These are phyloP conservation scores for Mesembryanthemum crystallinum DNA, from an alignment of 148 eudicot species.

Conservation along the genomic window DNA sequence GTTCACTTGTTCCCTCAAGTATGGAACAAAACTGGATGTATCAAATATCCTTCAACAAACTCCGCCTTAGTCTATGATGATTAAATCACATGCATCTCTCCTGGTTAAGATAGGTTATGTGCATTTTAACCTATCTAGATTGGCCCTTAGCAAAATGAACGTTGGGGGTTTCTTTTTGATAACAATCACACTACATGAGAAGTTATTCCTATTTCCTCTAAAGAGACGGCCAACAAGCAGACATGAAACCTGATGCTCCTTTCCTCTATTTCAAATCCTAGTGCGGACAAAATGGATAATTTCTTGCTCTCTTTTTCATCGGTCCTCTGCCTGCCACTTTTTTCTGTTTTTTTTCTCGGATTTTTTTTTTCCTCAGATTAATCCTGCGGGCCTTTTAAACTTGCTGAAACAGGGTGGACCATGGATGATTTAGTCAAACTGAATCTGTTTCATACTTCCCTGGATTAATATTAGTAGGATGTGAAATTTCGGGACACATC, in stretches of 20 bases:
- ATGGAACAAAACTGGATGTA: too few relatives aligned
- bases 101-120: background rate
- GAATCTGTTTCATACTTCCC: background rate
- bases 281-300: background rate
- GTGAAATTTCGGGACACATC: background rate
- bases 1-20: too few relatives aligned
- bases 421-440: background rate
- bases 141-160: background rate
- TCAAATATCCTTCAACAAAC: too few relatives aligned
- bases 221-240: background rate
- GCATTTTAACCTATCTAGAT: background rate
- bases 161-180: too few relatives aligned
- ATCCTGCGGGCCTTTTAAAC: background rate
- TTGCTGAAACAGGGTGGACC: background rate
- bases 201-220: background rate
- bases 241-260: background rate
- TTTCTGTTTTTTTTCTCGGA: too few relatives aligned
- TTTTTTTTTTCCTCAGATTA: too few relatives aligned
- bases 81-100: too few relatives aligned
- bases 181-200: too few relatives aligned
- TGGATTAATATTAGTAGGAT: background rate
- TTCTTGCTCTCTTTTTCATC: background rate
- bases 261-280: background rate
- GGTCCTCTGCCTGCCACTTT: background rate
- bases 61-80: too few relatives aligned